Evolutionary conservation across 2,329 filamentous ascomycete genomes (phyloP).

Genomic region (Nemania sp.): DNA sequence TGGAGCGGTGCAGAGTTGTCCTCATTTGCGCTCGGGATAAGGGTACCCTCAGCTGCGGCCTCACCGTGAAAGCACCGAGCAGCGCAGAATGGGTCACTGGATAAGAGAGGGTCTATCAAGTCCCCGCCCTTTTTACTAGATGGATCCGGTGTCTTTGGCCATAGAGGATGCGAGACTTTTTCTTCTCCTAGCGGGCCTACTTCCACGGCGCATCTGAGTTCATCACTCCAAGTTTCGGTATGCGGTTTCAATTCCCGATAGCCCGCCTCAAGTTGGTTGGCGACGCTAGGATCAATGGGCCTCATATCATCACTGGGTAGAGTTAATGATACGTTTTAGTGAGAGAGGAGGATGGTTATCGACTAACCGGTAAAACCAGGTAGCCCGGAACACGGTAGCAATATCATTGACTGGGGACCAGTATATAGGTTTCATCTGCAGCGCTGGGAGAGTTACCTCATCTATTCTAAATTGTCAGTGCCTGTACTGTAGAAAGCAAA

Average conservation of each 20-base stretch:
- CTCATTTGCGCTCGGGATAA: slow-evolving; percentile 48
- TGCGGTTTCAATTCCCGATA: slow-evolving; percentile 88
- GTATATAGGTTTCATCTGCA: slow-evolving; percentile 96
- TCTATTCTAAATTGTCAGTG: slow-evolving; percentile 54
- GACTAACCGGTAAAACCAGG: slow-evolving; percentile 88
- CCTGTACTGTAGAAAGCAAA: neutral
- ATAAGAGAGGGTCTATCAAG: slow-evolving; percentile 57
- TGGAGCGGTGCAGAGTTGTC: slow-evolving; percentile 57
- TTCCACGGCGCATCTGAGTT: slow-evolving; percentile 88
- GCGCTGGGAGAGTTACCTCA: slow-evolving; percentile 82
- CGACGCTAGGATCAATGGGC: slow-evolving; percentile 84
- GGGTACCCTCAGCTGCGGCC: slow-evolving; percentile 65
- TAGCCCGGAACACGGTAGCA: slow-evolving; percentile 83
- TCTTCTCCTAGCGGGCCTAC: slow-evolving; percentile 91
- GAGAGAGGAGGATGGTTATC: neutral
- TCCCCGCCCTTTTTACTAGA: slow-evolving; percentile 52
- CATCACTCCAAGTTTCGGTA: slow-evolving; percentile 92
- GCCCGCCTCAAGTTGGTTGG: slow-evolving; percentile 92
- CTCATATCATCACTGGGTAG: slow-evolving; percentile 80
- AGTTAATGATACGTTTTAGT: slow-evolving; percentile 26
- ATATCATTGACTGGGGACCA: slow-evolving; percentile 96
- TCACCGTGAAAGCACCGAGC: slow-evolving; percentile 70
- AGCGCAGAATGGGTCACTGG: slow-evolving; percentile 69
- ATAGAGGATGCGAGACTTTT: slow-evolving; percentile 86
- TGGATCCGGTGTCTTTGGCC: slow-evolving; percentile 70